Conservation (phyloP, 1,284 basidiomycete species). For the Pseudozyma sp. region DNA sequence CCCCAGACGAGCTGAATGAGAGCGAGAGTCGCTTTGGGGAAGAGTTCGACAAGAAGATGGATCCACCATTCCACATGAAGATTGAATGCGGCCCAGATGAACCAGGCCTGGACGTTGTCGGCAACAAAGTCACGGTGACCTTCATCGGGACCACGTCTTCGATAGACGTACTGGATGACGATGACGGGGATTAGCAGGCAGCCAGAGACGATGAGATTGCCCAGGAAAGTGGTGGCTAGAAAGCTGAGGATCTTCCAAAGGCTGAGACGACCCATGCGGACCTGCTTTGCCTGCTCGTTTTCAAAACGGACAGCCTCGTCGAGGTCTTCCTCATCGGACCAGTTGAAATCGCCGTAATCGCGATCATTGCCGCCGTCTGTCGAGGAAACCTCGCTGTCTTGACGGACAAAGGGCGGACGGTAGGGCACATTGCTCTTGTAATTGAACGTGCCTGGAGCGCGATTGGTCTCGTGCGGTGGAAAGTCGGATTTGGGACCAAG, state of each 20-base stretch:
- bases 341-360: conserved; percentile 63
- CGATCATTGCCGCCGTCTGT: conserved; percentile 46
- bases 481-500: conserved; percentile 57
- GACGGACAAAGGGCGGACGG: conserved; percentile 39
- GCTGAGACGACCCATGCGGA: conserved; percentile 51
- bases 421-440: conserved; percentile 25
- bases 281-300: conserved; percentile 51
- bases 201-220: conserved; percentile 60
- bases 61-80: conserved; percentile 65
- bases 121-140: conserved; percentile 54
- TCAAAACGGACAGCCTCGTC: conserved; percentile 53
- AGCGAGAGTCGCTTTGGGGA: conserved; percentile 51
- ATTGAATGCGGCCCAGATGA: conserved; percentile 67
- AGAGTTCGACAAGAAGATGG: conserved; percentile 62
- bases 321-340: conserved; percentile 63
- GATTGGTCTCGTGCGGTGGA: conserved; percentile 47
- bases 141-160: conserved; percentile 30
- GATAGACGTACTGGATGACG: conserved; percentile 62
- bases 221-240: conserved; percentile 60
- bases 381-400: conserved; percentile 55
- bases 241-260: conserved; percentile 57
- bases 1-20: conserved; percentile 61
- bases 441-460: conserved; percentile 38
- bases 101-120: conserved; percentile 65
- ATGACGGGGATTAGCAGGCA: conserved; percentile 58